Evolutionary conservation across 176 grass and related monocot genomes (phyloP), one percentile per base, ranked within the genome.

Genomic region (Phragmites australis): DNA sequence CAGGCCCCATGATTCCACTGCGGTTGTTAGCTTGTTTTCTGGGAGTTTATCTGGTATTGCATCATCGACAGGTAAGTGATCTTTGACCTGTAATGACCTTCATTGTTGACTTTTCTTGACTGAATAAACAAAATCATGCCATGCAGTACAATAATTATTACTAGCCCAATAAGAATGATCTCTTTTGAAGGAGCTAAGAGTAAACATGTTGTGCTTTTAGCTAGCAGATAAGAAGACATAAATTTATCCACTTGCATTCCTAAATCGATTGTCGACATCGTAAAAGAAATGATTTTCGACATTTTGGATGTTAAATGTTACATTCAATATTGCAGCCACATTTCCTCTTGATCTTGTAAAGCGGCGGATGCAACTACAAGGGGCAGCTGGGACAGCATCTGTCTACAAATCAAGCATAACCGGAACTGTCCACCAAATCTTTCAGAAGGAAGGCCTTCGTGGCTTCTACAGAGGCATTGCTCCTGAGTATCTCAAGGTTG

Each of bases 341-440:
- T 98, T 98, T 91, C 95, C 92, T n/a, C 81, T 98, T 73, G 95
- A 98, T 64, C 90, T 98, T 45, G 90, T 98, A 75, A 88, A 93
- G 50, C 80, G 90, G 39, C 83, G 88, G 45, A 94, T 90, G 95
- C 95, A 98, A 76, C 75, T 98, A 22, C 90, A 98, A 47, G 95
- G 95, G 40, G 90, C 86, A 72, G 92, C 83, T 32, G 95, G 95
- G 62, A 75, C 74, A 78, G 44, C 65, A 0, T 72, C 83, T 9
- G 75, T 85, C 21, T 74, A 86, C 78, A 98, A 90, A 41, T 88
- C 92, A 16, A 87, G 88, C 66, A 82, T 98, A 39, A 66, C 88
- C 64, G 88, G 90, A 77, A 87, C 90, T 50, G 57, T 98, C 34
- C 46, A 83, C 22, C 83, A 91, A 32, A 92, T 98, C 45, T 79